Evolutionary conservation across 1,284 basidiomycete species (phyloP), one percentile per base, ranked within the genome.

Genomic region (Leccinum griseonigrum): DNA sequence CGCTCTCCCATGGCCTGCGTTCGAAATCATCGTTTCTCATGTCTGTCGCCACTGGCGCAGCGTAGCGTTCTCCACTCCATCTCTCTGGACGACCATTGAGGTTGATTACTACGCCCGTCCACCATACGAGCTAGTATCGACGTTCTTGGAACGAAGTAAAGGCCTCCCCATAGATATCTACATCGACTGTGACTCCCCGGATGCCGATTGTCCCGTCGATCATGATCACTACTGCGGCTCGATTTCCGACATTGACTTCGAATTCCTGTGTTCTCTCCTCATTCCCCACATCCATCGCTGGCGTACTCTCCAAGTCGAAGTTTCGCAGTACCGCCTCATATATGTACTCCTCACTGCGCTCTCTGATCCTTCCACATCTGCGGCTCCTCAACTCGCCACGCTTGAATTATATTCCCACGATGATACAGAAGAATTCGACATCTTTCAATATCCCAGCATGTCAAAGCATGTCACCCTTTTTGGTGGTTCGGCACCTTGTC

Each of bases 351-450:
- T 88, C 22, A 67, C 70, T 11, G 74, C 77, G 2, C 71, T 85
- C 34, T 76, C 81, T 11, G 54, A 60, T 60, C 60, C 66, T n/a
- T 63, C 72, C 54, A 75, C 77, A 56, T 69, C 78, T 3, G 65
- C 74, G 3, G 85, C 85, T n/a, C 79, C 84, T 1, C 67, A 78
- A 14, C 81, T 89, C 36, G 79, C 84, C 60, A 69, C 68, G 0
- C 73, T 90, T 11, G 72, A 79, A 46, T 71, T 90, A 26, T 82
- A 80, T 64, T 78, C 84, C 66, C 77, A 83, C 32, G 79, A 84
- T 6, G 78, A 81, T 7, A 64, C 43, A 7, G 64, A 63, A 2
- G 60, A 63, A 75, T 80, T 18, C 71, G 72, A 66, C 74, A 77
- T 2, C 58, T 60, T n/a, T 81, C 81, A 69, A 43, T 63, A n/a